Percentiles rank a stretch among this genome's conserved stretches.
Evolutionary conservation across 352 stramenopile genomes (phyloP).

Genomic region (Stephanocyclus meneghinianus): DNA sequence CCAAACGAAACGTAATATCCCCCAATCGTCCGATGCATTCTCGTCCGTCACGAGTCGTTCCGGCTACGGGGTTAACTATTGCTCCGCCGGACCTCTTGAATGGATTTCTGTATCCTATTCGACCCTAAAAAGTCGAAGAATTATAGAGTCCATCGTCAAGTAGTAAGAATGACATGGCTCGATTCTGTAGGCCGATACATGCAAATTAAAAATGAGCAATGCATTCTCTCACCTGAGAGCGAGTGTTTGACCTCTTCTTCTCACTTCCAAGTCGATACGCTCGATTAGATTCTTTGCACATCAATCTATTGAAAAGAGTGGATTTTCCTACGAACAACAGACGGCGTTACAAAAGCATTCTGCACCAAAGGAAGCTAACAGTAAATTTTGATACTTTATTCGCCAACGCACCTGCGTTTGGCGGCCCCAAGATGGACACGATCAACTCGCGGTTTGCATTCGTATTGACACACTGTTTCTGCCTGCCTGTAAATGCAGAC

Average conservation of each 20-base stretch:
- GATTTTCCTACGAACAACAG: constrained; percentile 77
- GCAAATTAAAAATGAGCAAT: background rate
- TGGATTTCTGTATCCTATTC: constrained; percentile 49
- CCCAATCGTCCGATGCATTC: constrained; percentile 75
- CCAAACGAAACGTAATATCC: constrained; percentile 67
- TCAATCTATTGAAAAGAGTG: constrained; percentile 80
- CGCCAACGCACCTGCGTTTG: constrained; percentile 17
- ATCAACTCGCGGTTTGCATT: constrained; percentile 17
- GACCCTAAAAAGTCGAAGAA: constrained; percentile 3
- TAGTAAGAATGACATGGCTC: background rate
- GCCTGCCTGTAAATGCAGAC: background rate
- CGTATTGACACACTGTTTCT: constrained; percentile 2
- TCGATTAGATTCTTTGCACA: constrained; percentile 67
- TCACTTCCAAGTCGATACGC: constrained; percentile 59
- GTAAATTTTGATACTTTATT: background rate
- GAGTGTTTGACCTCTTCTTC: constrained; percentile 34
- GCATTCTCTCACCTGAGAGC: constrained; percentile 26
- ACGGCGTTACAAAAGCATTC: constrained; percentile 46
- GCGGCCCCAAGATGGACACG: constrained; percentile 21
- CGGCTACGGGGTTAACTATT: constrained; percentile 70
- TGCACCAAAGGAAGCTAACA: background rate
- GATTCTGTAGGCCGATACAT: background rate
- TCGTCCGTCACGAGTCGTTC: constrained; percentile 76
- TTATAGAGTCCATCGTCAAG: background rate
- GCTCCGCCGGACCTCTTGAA: constrained; percentile 56